These are phyloP conservation scores for Cucurbita argyrosperma DNA, from an alignment of 306 rosid genomes.

Conservation along the genomic window DNA sequence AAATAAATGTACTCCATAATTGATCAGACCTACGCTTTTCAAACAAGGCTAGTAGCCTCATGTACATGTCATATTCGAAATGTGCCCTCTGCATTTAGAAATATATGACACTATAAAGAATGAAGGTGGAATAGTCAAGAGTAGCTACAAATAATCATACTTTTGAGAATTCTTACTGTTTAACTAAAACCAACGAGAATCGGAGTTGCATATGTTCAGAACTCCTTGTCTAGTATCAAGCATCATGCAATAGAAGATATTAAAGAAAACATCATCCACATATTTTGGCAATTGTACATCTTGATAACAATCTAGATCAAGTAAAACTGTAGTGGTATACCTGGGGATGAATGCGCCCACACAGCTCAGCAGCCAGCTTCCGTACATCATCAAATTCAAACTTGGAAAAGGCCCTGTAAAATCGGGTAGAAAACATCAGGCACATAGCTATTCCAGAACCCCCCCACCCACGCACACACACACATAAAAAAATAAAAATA, in stretches of 20 bases:
- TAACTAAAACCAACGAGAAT: neutral
- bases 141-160: neutral
- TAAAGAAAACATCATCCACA: neutral
- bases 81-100: too few species aligned
- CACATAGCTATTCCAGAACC: too few species aligned
- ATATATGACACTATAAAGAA: neutral
- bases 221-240: neutral
- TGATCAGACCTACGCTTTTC: too few species aligned
- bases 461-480: neutral
- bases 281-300: neutral
- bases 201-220: neutral
- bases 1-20: too few species aligned
- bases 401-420: slow-evolving; percentile 55
- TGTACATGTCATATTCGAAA: too few species aligned
- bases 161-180: neutral
- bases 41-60: too few species aligned
- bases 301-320: neutral
- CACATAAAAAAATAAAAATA: neutral
- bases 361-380: slow-evolving; percentile 84
- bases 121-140: neutral
- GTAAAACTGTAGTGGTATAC: slow-evolving; percentile 17
- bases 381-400: slow-evolving; percentile 74
- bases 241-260: neutral
- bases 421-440: neutral
- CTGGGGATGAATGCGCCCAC: slow-evolving; percentile 87